Base-by-base conservation (phyloP, 257 asterid genomes). In the Solanum chaucha region DNA sequence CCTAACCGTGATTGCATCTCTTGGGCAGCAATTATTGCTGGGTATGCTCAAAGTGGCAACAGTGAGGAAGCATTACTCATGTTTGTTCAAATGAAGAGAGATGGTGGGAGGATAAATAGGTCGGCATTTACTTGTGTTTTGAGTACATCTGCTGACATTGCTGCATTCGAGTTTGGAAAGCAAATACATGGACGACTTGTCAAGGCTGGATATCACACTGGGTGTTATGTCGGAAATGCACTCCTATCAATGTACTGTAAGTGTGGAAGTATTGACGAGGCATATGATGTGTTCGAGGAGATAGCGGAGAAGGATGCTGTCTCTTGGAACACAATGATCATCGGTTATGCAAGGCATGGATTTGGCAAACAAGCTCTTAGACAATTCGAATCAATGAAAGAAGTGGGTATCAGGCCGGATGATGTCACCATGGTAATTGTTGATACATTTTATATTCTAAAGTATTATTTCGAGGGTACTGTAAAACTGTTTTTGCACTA, bases 21-120 rank as follows among this genome's bases (percentile, higher is more conserved):
- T 38, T 96, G 98, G 98, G 98, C 99, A 12, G 98, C 99, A 59
- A 97, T 97, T 86, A 95, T 95, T 86, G 94, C 95, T 22, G 98
- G 96, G 40, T 93, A 97, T 91, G 93, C 92, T 88, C 99, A 95
- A 90, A 88, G 92, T 84, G 96, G 96, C 64, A 92, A 93, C 4
- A 90, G 94, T 9, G 97, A 94, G 73, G 93, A 90, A 80, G 98
- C 97, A 32, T 86, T 97, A 19, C 88, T 17, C 77, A 84, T 97
- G 91, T 94, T 95, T 87, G 87, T 91, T 34, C 90, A 90, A 51
- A 94, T 94, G 98, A 89, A 89, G 77, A 94, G 97, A 85, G 91
- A 88, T 30, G 98, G 95, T 48, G 98, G 92, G 89, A 89, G 89
- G 87, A 87, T 94, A 72, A 95, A 94, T 87, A 87, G 95, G 83